Conservation (phyloP, 257 asterid species). For the Linaria vulgaris region DNA sequence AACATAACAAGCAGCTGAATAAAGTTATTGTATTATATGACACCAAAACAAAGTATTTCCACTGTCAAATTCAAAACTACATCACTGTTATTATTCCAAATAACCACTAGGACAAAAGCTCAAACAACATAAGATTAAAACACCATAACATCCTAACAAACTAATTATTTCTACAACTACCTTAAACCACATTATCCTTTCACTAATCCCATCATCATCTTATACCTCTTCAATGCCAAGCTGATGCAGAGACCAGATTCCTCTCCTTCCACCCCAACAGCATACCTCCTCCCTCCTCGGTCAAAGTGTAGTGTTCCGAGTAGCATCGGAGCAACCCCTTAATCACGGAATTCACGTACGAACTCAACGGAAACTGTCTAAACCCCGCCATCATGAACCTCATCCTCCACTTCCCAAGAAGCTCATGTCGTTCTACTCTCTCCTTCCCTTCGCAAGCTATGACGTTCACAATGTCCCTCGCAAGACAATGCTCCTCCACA, state of each 20-base stretch:
- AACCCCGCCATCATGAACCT: slow-evolving; percentile 91
- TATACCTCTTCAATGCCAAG: slow-evolving; percentile 68
- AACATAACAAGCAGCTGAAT: too few relatives aligned
- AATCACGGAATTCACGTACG: slow-evolving; percentile 81
- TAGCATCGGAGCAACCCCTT: slow-evolving; percentile 62
- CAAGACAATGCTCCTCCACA: slow-evolving; percentile 88
- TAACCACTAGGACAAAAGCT: neutral
- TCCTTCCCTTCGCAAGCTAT: slow-evolving; percentile 93
- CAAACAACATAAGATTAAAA: neutral
- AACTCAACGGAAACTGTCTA: slow-evolving; percentile 56
- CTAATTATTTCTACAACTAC: too few relatives aligned
- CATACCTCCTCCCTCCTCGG: slow-evolving; percentile 83
- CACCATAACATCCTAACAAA: neutral
- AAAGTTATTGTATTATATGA: neutral
- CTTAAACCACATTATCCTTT: too few relatives aligned
- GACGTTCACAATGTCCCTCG: slow-evolving; percentile 86
- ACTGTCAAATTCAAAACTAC: neutral
- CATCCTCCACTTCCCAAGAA: slow-evolving; percentile 81
- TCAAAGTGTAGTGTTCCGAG: slow-evolving; percentile 70
- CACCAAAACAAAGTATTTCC: neutral
- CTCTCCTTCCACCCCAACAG: slow-evolving; percentile 87
- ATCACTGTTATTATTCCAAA: neutral
- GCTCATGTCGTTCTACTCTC: slow-evolving; percentile 88
- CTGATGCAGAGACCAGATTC: slow-evolving; percentile 82
- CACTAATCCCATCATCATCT: neutral